These are phyloP conservation scores for Cryptococcus deneoformans DNA, from an alignment of 1,284 basidiomycete species.

Conservation along the genomic window DNA sequence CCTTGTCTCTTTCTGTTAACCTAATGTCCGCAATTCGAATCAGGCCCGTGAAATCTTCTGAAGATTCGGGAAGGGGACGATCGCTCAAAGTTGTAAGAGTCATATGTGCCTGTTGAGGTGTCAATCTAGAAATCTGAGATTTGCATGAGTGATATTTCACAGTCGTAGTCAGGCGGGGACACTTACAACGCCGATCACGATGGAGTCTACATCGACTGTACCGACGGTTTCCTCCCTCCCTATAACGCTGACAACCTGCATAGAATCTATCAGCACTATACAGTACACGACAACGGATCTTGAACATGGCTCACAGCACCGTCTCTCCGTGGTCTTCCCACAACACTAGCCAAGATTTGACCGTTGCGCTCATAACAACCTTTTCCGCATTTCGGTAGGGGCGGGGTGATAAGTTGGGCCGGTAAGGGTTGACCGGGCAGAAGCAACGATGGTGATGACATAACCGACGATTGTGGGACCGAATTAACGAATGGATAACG, in stretches of 20 bases:
- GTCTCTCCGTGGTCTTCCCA: conserved; percentile 63
- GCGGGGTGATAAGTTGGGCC: conserved; percentile 4
- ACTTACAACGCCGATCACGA: conserved; percentile 27
- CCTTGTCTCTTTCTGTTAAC: conserved; percentile 85
- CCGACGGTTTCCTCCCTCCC: conserved; percentile 44
- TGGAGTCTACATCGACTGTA: conserved; percentile 48
- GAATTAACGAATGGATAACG: no score
- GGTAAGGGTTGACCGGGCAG: no score
- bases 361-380: conserved; percentile 69
- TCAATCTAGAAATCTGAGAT: conserved; percentile 70
- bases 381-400: conserved; percentile 58
- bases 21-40: conserved; percentile 90
- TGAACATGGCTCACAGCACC: conserved; percentile 53
- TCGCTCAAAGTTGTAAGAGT: conserved; percentile 89
- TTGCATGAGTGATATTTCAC: no score
- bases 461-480: no score
- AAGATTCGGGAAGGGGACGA: conserved; percentile 70
- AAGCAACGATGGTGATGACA: no score
- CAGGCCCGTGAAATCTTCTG: conserved; percentile 92
- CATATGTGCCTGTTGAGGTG: conserved; percentile 80
- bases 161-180: no score
- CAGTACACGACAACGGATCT: conserved; percentile 33
- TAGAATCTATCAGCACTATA: neutral
- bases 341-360: conserved; percentile 66
- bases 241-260: conserved; percentile 38